Percentiles rank a stretch among this genome's conserved stretches.
phyloP scores from a whole-genome alignment of 2,329 filamentous ascomycete species.

The Biscogniauxia sp. region DNA sequence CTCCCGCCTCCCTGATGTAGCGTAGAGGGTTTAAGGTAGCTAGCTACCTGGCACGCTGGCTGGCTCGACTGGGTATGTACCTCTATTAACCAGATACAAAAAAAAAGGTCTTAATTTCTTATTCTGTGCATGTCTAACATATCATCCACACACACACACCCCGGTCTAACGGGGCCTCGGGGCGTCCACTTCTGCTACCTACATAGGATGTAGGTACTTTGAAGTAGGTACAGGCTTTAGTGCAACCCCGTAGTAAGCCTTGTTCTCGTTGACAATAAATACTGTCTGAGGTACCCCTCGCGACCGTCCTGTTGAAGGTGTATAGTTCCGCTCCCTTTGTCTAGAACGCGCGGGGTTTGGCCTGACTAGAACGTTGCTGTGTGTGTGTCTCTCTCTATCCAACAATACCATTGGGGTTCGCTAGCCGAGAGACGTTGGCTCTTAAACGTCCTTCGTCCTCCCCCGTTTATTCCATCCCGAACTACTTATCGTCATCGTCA shows the following conservation, averaged over 20 bases:
- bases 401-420: neutral
- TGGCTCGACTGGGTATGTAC: no score
- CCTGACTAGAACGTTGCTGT: neutral
- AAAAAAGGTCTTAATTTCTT: neutral
- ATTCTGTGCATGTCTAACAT: neutral
- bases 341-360: neutral
- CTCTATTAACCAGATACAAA: neutral
- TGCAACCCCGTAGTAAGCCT: neutral
- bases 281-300: neutral
- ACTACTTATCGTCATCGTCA: neutral
- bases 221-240: no score
- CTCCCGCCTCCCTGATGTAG: neutral
- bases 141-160: neutral
- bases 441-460: neutral
- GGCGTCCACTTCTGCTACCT: neutral
- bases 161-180: neutral
- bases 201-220: no score
- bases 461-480: neutral
- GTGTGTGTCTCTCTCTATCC: neutral
- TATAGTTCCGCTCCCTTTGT: neutral
- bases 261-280: slow-evolving; percentile 1
- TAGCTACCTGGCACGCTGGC: neutral
- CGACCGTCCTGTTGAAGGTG: neutral
- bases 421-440: neutral
- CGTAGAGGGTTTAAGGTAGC: no score